These are phyloP conservation scores for Hypericum perforatum DNA, from an alignment of 345 rosid species.

Conservation along the genomic window DNA sequence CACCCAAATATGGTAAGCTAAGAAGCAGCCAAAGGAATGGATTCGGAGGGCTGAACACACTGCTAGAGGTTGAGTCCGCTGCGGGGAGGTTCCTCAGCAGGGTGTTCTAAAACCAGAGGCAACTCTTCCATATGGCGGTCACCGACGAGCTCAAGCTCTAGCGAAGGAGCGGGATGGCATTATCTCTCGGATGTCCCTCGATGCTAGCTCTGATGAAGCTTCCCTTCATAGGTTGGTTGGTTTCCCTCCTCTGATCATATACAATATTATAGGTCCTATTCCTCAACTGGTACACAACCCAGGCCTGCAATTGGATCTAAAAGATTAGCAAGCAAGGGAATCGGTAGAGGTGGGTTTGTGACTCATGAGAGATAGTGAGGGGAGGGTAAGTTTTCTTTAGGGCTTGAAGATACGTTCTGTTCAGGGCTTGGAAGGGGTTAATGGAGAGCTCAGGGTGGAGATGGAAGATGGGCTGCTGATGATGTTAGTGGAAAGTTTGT, in stretches of 20 bases:
- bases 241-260: neutral
- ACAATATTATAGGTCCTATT: neutral
- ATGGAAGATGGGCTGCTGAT: too few relatives aligned
- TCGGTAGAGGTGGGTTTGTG: too few relatives aligned
- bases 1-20: too few relatives aligned
- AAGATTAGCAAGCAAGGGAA: too few relatives aligned
- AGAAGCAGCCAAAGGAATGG: neutral
- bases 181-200: slow-evolving; percentile 42
- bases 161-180: slow-evolving; percentile 56
- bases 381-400: too few relatives aligned
- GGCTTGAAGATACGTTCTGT: too few relatives aligned
- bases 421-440: too few relatives aligned
- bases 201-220: slow-evolving; percentile 65
- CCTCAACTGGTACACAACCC: too few relatives aligned
- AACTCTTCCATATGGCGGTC: slow-evolving; percentile 59
- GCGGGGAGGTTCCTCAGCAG: slow-evolving; percentile 59
- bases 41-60: slow-evolving; percentile 51
- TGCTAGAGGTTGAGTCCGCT: slow-evolving; percentile 58
- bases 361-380: too few relatives aligned
- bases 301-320: too few relatives aligned
- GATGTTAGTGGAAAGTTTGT: too few relatives aligned
- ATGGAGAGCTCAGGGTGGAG: too few relatives aligned
- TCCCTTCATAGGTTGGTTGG: slow-evolving; percentile 59
- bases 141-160: slow-evolving; percentile 65
- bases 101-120: slow-evolving; percentile 71